Conservation (phyloP, 2,329 filamentous ascomycete species). For the Alternaria conjuncta region DNA sequence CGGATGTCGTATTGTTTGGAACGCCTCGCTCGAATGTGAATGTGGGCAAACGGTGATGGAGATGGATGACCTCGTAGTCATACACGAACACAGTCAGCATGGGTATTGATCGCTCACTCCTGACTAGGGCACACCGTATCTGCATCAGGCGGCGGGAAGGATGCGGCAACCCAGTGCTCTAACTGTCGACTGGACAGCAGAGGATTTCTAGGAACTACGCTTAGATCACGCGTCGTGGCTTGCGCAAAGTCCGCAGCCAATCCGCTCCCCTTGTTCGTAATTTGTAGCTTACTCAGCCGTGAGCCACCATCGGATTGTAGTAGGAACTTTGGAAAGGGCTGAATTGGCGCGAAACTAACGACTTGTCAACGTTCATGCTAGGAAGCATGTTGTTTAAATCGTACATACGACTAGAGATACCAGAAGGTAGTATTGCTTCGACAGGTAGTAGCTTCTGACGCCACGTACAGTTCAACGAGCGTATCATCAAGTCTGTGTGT, state of each 20-base stretch:
- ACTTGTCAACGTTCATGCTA: neutral
- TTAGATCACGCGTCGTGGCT: neutral
- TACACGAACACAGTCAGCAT: conserved; percentile 1
- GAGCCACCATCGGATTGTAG: neutral
- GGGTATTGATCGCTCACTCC: neutral
- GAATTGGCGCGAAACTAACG: neutral
- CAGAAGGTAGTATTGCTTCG: neutral
- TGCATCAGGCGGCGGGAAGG: neutral
- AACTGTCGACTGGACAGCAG: neutral
- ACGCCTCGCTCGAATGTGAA: neutral
- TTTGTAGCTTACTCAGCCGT: neutral
- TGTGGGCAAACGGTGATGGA: neutral
- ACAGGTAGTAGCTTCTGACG: neutral
- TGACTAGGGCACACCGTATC: neutral
- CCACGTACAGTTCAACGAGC: neutral
- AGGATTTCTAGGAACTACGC: too few relatives aligned
- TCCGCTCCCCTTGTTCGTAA: neutral
- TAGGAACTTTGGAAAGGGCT: neutral
- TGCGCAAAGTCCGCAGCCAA: neutral
- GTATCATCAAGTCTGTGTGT: neutral
- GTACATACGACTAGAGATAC: neutral
- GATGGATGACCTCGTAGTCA: neutral
- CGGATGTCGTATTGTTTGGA: neutral
- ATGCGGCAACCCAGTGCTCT: neutral
- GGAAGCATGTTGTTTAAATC: neutral